A percentile compares a stretch with the other conserved stretches of the same genome.
These are phyloP conservation scores for Claviceps pusilla DNA, from an alignment of 2,329 filamentous ascomycete species.

Conservation along the genomic window DNA sequence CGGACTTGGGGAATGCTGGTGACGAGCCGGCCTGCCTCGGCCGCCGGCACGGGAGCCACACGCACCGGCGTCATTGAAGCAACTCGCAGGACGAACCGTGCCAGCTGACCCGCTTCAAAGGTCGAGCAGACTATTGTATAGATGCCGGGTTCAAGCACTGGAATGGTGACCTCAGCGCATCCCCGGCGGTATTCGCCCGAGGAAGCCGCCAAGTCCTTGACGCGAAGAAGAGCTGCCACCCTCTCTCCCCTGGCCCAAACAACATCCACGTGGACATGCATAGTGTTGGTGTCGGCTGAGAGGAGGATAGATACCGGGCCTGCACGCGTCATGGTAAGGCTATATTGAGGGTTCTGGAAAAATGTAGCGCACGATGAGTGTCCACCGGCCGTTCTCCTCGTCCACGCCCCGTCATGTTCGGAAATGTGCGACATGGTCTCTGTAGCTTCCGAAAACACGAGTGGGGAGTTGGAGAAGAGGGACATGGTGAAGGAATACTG, in stretches of 20 bases:
- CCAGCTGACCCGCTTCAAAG: slow-evolving; percentile 66
- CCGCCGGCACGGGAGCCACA: slow-evolving; percentile 48
- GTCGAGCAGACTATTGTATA: slow-evolving; percentile 89
- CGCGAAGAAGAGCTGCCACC: slow-evolving; percentile 53
- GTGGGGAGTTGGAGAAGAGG: slow-evolving; percentile 53
- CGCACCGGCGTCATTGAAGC: slow-evolving; percentile 43
- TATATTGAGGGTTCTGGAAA: slow-evolving; percentile 77
- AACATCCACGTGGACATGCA: slow-evolving; percentile 73
- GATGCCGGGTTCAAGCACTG: slow-evolving; percentile 47
- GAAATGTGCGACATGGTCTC: slow-evolving; percentile 43
- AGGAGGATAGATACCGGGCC: slow-evolving; percentile 60
- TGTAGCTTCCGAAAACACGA: slow-evolving; percentile 47
- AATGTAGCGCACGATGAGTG: slow-evolving; percentile 65
- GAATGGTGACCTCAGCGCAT: slow-evolving; percentile 53
- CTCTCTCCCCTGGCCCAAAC: slow-evolving; percentile 64
- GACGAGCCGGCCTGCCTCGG: slow-evolving; percentile 60
- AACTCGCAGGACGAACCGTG: slow-evolving; percentile 61
- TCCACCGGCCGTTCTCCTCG: slow-evolving; percentile 64
- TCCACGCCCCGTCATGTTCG: slow-evolving; percentile 58
- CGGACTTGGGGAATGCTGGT: slow-evolving; percentile 41
- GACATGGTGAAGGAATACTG: slow-evolving; percentile 78
- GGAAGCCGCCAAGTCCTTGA: slow-evolving; percentile 64
- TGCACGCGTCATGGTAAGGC: slow-evolving; percentile 39
- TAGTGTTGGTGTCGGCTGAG: slow-evolving; percentile 47
- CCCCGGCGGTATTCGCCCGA: slow-evolving; percentile 82